phyloP scores from a whole-genome alignment of 257 asterid species.

The Anisodus acutangulus region DNA sequence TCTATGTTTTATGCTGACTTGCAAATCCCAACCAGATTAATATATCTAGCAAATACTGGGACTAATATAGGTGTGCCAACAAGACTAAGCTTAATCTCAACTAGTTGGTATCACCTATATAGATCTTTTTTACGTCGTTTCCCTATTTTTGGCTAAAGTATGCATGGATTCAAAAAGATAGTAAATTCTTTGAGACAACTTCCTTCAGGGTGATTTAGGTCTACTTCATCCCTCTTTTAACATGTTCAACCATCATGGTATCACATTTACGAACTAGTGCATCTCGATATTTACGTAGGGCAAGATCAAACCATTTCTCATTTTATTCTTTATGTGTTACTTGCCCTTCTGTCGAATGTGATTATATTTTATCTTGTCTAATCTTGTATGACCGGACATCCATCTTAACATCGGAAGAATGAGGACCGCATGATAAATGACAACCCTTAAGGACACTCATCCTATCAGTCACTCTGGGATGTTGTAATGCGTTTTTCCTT shows the following conservation, averaged over 20 bases:
- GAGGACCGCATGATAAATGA: not conserved
- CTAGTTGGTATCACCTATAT: not conserved
- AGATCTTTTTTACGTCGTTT: not conserved
- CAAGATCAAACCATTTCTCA: not conserved
- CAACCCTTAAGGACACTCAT: not conserved
- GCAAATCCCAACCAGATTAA: not conserved
- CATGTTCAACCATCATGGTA: not conserved
- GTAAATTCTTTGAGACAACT: not conserved
- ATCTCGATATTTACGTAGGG: not conserved
- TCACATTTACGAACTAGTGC: not conserved
- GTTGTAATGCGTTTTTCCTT: not conserved
- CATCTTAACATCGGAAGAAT: constrained; percentile 11
- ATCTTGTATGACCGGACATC: not conserved
- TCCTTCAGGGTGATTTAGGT: not conserved
- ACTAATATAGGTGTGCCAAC: constrained; percentile 12
- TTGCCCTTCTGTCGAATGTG: not conserved
- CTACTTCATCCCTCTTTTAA: constrained; percentile 2
- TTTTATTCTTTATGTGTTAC: not conserved
- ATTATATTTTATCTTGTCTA: not conserved
- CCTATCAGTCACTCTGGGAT: not conserved
- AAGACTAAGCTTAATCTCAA: not conserved
- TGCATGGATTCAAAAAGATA: not conserved
- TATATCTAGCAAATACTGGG: not conserved
- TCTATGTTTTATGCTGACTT: not conserved
- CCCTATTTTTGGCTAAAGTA: not conserved